These are phyloP conservation scores for Thyridium curvatum DNA, from an alignment of 2,329 filamentous ascomycete genomes.

Conservation along the genomic window DNA sequence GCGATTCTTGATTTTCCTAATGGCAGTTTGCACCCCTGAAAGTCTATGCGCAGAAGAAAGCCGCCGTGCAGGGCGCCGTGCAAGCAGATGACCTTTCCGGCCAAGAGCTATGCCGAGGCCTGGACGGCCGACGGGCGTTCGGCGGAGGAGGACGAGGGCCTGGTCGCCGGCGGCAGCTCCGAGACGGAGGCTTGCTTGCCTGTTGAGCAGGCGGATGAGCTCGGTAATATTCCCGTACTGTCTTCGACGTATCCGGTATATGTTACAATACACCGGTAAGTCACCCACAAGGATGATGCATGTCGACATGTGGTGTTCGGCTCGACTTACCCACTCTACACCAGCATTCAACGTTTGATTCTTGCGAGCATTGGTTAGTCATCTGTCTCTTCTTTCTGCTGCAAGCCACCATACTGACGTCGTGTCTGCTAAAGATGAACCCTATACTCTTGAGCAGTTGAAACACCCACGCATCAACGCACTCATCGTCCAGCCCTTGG, in stretches of 20 bases:
- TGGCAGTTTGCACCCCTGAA: too few species aligned
- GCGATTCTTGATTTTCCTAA: too few species aligned
- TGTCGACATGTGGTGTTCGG: too few species aligned
- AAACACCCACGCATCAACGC: slow-evolving; percentile 62
- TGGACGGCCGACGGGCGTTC: too few species aligned
- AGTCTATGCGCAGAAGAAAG: too few species aligned
- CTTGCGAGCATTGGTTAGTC: slow-evolving; percentile 15
- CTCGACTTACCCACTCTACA: too few species aligned
- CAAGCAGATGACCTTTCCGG: too few species aligned
- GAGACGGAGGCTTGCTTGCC: background rate
- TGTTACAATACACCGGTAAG: slow-evolving; percentile 18
- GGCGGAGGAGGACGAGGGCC: too few species aligned
- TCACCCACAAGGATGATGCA: slow-evolving; percentile 1
- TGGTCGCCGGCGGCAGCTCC: background rate
- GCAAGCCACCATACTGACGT: too few species aligned
- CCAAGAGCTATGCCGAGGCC: too few species aligned
- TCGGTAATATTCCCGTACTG: too few species aligned
- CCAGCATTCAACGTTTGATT: slow-evolving; percentile 16
- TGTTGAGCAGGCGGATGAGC: background rate
- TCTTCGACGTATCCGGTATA: slow-evolving; percentile 12
- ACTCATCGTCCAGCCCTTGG: slow-evolving; percentile 60
- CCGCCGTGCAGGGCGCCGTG: too few species aligned
- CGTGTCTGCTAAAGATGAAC: slow-evolving; percentile 25
- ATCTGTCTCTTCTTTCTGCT: background rate
- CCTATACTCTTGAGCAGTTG: slow-evolving; percentile 52